Base-by-base conservation (phyloP, 2,329 filamentous ascomycete genomes). In the Fusarium siculi region DNA sequence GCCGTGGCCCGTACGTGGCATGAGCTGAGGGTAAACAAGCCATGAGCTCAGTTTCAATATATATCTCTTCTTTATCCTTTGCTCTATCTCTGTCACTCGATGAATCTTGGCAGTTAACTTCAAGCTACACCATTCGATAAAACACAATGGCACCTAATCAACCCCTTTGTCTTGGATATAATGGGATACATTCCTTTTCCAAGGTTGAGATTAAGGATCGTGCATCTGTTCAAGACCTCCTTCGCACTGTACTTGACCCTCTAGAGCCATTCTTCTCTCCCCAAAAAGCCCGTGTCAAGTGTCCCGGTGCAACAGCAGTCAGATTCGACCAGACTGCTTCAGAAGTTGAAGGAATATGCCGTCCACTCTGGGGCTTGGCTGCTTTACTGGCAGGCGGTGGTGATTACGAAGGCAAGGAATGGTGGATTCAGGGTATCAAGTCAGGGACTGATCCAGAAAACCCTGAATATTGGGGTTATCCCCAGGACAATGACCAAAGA, bases 241-340 rank as follows among this genome's bases (percentile, higher is more conserved):
- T 92, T 19, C 82, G 83, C 42, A 87, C 90, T 7, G 84, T 95
- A 15, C 87, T 95, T 32, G 90, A 93, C 76, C 93, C 93, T 14
- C 85, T 95, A 9, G 85, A 91, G 66, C 88, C 90, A 5, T 93
- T 93, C 81, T 93, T 94, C 81, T 94, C 93, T 2, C 89, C 90
- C 0, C 79, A 85, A 47, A 88, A 89, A 77, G 89, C 91, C 16
- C 86, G 92, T 52, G 87, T 95, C 52, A 90, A 89, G 76, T 88
- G 91, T 30, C 88, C 88, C 2, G 93, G 93, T 9, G 89, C 88
- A 19, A 93, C 92, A 1, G 92, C 92, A 23, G 93, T 93, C 25
- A 86, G 92, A 32, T 95, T 95, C 80, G 93, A 95, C 78, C 91
- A 94, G 80, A 89, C 90, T 3, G 93, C 92, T 14, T 92, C 93